Evolutionary conservation across 2,329 filamentous ascomycete species (phyloP).

Genomic region (Scopulariopsis brevicaulis): DNA sequence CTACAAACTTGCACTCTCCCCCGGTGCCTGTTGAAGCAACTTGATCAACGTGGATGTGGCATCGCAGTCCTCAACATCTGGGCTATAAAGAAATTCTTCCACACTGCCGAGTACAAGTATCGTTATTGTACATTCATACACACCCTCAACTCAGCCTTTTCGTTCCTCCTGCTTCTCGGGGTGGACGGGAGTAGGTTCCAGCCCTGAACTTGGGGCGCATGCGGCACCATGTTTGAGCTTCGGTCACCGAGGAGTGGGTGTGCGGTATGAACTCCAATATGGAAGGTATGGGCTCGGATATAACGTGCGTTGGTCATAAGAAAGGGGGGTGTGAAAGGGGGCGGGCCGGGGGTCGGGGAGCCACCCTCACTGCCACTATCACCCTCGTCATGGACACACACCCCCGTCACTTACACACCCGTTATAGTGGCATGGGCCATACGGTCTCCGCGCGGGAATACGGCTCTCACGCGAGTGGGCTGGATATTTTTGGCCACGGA

Average conservation of each 20-base stretch:
- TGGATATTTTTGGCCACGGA: slow-evolving; percentile 1
- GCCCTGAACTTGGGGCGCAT: background rate
- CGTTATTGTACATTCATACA: background rate
- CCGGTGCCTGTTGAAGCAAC: background rate
- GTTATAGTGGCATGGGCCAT: background rate
- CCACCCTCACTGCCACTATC: background rate
- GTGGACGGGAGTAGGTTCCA: background rate
- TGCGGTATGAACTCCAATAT: background rate
- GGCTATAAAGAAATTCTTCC: background rate
- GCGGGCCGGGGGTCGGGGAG: too few relatives aligned
- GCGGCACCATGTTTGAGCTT: background rate
- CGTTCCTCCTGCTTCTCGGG: background rate
- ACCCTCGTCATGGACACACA: background rate
- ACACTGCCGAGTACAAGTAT: background rate
- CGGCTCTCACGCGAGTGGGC: background rate
- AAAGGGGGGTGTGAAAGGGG: background rate
- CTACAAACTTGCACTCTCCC: background rate
- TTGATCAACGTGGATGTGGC: background rate
- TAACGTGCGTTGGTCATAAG: background rate
- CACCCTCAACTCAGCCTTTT: background rate
- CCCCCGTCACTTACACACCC: background rate
- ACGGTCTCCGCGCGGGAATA: background rate
- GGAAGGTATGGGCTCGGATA: background rate
- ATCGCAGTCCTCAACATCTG: background rate
- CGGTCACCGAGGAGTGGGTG: background rate